These are phyloP conservation scores for Penium margaritaceum DNA, from an alignment of 139 green algal genomes.

Conservation along the genomic window DNA sequence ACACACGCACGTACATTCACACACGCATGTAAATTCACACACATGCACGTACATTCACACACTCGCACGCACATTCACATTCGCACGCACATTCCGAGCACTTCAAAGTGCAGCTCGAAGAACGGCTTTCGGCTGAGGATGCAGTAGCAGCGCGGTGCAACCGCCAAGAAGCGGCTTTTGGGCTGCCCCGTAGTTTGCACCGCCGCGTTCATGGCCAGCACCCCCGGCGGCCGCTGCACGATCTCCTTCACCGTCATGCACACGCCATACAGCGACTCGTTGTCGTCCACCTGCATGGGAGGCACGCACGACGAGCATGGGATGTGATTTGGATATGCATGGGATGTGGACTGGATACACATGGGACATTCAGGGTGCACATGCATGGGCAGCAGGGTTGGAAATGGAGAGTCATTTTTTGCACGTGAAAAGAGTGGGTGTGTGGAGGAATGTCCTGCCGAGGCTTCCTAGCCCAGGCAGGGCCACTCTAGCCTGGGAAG, in stretches of 20 bases:
- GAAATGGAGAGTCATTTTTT: background rate
- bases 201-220: conserved; percentile 27
- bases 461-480: too few species aligned
- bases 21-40: background rate
- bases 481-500: too few species aligned
- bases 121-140: conserved; percentile 76
- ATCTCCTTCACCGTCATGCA: conserved; percentile 73
- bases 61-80: too few species aligned
- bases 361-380: background rate
- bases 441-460: background rate
- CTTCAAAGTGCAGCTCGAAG: conserved; percentile 80
- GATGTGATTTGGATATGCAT: too few species aligned
- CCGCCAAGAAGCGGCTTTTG: conserved; percentile 55
- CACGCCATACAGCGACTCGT: conserved; percentile 72
- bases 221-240: conserved; percentile 62
- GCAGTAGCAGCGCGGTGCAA: conserved; percentile 79
- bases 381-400: background rate
- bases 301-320: background rate
- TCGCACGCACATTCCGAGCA: conserved; percentile 63
- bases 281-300: conserved; percentile 41
- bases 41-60: too few species aligned
- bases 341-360: too few species aligned
- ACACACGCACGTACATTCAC: background rate
- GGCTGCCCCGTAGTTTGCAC: background rate
- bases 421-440: background rate